Base-by-base conservation (phyloP, 768 basidiomycete genomes). In the Tephrocybe sp. region DNA sequence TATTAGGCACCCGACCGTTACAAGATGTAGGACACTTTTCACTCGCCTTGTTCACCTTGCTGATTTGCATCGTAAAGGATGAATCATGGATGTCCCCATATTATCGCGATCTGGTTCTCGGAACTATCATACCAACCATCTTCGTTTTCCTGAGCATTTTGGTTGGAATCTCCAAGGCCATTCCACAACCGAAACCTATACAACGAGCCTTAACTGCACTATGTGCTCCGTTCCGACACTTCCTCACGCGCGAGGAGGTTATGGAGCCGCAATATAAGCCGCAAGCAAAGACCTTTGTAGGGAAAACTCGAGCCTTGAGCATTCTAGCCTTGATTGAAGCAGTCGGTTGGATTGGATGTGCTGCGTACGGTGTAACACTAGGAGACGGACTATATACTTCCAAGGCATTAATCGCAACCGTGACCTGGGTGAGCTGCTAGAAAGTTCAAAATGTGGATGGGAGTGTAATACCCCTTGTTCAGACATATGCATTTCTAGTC, bases 171-270 rank as follows among this genome's bases (percentile, higher is more conserved):
- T 32, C 55, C 7, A 55, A 60, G 28, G 55, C 53, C 23, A 36
- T 71, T 39, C 56, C 50, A 14, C 40, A 62, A 15, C 68, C 75
- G 26, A 70, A 65, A 54, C 24, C 51, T 23, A 25, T 72, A 1
- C 53, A 55, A 40, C 45, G 38, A 10, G 18, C 58, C 39, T 63
- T 64, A 55, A 55, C 48, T 30, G 50, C 37, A 21, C 25, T 73
- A 21, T 59, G 64, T 40, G 61, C 66, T 23, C 83, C 82, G 1
- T 82, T 83, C 56, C 62, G 65, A 18, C 77, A 77, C 63, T 85
- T 84, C 57, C 61, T 85, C 47, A 68, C 69, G 9, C 62, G 76
- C 10, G 71, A 78, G 45, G 82, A 84, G 62, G 62, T 84, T n/a
- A 67, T 69, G 33, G 75, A 75, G 40, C 64, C 75, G 5, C 17